Evolutionary conservation across 768 basidiomycete species (phyloP).

Genomic region (Termitomyces eurrhizus): DNA sequence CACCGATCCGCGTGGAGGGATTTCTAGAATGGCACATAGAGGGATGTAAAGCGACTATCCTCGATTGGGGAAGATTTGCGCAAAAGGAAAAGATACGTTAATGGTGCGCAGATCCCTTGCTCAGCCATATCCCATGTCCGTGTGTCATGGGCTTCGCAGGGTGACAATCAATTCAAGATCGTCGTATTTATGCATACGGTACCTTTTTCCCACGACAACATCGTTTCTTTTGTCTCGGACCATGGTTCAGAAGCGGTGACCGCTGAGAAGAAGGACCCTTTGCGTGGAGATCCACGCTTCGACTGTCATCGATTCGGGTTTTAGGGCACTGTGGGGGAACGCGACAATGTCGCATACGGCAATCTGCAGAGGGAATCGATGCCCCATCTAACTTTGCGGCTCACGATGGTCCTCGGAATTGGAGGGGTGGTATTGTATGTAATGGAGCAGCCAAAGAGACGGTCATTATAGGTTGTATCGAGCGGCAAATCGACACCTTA

Average conservation of each 20-base stretch:
- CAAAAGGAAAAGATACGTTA: conserved; percentile 13
- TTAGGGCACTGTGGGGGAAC: conserved; percentile 2
- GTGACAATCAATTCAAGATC: conserved; percentile 9
- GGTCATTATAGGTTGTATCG: conserved; percentile 5
- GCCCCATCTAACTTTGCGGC: background rate
- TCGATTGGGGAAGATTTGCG: conserved; percentile 14
- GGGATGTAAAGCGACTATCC: conserved; percentile 3
- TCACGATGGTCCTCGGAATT: conserved; percentile 22
- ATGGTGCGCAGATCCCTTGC: conserved; percentile 14
- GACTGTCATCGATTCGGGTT: conserved; percentile 6
- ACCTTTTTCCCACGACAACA: background rate
- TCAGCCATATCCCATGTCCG: conserved; percentile 4
- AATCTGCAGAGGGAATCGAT: conserved; percentile 6
- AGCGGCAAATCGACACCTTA: conserved; percentile 25
- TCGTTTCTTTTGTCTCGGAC: background rate
- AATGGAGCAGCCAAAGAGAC: conserved; percentile 7
- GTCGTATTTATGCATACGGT: background rate
- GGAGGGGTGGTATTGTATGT: conserved; percentile 9
- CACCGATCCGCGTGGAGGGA: background rate
- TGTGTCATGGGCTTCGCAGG: conserved; percentile 16
- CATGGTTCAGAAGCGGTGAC: background rate
- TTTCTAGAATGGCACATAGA: conserved; percentile 13
- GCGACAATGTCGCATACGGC: conserved; percentile 7
- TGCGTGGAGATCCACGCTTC: background rate
- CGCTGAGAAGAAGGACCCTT: background rate